Base-by-base conservation (phyloP, 2,329 filamentous ascomycete genomes). In the Chrysosporium keratinophilum region DNA sequence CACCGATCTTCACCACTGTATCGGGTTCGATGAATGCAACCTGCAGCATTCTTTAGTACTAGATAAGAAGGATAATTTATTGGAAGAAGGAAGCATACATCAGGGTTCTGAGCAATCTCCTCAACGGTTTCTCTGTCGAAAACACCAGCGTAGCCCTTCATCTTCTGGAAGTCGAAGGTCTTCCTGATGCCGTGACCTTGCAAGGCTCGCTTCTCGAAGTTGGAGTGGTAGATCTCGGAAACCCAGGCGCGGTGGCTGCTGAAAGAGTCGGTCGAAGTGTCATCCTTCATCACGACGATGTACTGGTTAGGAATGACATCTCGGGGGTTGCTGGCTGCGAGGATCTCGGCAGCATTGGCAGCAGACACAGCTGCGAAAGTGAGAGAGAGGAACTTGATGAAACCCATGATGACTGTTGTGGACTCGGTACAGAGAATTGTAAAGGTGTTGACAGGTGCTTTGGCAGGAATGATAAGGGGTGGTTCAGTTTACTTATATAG, bases 11-110 rank as follows among this genome's bases (percentile, higher is more conserved):
- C 45, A 56, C 48, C 20, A 52, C 31, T 10, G 23, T 28, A 37
- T 59, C 51, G 37, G 19, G 39, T 35, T 59, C 58, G 43, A 59
- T 33, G 45, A 51, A 57, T 12, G 41, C 52, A 41, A 59, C 58
- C 58, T 59, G 40, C 35, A 6, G 23, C 5, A 14, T 33, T 10
- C 37, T 12, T 50, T 14, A 50, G 37, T 11, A 15, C 14, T 12
- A 7, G n/a, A 31, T 12, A 5, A 6, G 5, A 6, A 17, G n/a
- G 34, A 7, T 7, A n/a, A 6, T 6, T 14, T 7, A n/a, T 42
- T n/a, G 47, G 39, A 40, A 14, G 46, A 39, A 40, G 6, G 20
- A 5, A 35, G 19, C 15, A 15, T 47, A 56, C 55, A 23, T 53
- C 51, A n/a, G 55, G 51, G 34, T 54, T 35, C 14, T 54, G 34